Evolutionary conservation across 345 rosid species (phyloP).

Genomic region (Conringia planisiliqua): DNA sequence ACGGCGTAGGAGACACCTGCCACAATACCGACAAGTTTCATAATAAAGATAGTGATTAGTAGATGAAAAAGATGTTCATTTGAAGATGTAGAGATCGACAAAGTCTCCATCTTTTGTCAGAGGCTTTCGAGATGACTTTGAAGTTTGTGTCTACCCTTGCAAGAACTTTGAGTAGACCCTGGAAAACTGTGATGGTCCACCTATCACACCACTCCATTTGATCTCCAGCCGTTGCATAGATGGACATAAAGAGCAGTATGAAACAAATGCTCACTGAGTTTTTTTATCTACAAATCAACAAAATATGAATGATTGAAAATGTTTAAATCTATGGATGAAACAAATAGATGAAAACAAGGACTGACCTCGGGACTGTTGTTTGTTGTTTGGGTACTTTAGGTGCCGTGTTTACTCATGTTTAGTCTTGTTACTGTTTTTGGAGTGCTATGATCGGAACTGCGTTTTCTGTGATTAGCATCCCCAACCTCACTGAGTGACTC

Average conservation of each 20-base stretch:
- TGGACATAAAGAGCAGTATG: slow-evolving; percentile 78
- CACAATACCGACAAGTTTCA: slow-evolving; percentile 80
- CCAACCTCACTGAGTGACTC: too few relatives aligned
- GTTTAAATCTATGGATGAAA: not conserved
- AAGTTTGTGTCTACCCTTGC: slow-evolving; percentile 95
- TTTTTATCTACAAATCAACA: slow-evolving; percentile 60
- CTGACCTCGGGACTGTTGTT: slow-evolving; percentile 95
- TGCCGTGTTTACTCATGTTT: too few relatives aligned
- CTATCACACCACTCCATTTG: slow-evolving; percentile 91
- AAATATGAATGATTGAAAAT: not conserved
- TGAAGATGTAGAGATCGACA: slow-evolving; percentile 88
- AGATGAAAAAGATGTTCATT: slow-evolving; percentile 98
- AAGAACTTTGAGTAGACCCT: slow-evolving; percentile 86
- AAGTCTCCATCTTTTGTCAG: slow-evolving; percentile 89
- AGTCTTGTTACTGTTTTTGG: too few relatives aligned
- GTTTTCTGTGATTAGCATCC: too few relatives aligned
- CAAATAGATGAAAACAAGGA: not conserved
- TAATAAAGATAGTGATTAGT: slow-evolving; percentile 77
- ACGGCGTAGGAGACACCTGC: slow-evolving; percentile 83
- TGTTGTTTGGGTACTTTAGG: too few relatives aligned
- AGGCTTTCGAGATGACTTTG: slow-evolving; percentile 88
- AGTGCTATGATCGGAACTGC: too few relatives aligned
- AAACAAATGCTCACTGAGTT: slow-evolving; percentile 75
- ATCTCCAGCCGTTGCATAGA: slow-evolving; percentile 71
- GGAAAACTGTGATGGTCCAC: slow-evolving; percentile 94